These are phyloP conservation scores for Lasiosphaeria miniovina DNA, from an alignment of 495 filamentous ascomycete species.

Conservation along the genomic window DNA sequence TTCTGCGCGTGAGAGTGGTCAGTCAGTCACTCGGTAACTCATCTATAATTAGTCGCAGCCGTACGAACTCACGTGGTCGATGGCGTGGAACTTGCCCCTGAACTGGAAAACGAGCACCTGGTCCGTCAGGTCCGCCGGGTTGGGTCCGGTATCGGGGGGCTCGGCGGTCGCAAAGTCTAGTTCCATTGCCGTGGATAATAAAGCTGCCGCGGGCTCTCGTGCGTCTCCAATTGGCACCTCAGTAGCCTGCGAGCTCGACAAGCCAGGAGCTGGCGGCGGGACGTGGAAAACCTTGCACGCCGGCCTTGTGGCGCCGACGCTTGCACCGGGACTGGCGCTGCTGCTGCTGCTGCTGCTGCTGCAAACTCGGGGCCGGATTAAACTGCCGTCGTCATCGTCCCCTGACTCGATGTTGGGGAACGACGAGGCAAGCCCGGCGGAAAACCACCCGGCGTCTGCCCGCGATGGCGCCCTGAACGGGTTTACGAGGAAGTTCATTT, in stretches of 20 bases:
- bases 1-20: slow-evolving; percentile 33
- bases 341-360: background rate
- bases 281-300: slow-evolving; percentile 57
- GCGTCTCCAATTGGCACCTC: slow-evolving; percentile 31
- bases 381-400: slow-evolving; percentile 23
- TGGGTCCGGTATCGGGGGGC: slow-evolving; percentile 8
- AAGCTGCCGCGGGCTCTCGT: background rate
- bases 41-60: background rate
- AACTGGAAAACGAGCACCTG: slow-evolving; percentile 59
- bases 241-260: slow-evolving; percentile 33
- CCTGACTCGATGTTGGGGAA: slow-evolving; percentile 49
- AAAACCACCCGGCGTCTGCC: slow-evolving; percentile 40
- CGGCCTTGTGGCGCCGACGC: slow-evolving; percentile 26
- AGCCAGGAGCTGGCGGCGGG: slow-evolving; percentile 32
- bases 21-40: background rate
- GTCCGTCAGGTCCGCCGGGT: slow-evolving; percentile 39
- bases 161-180: no score
- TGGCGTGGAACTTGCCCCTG: slow-evolving; percentile 55
- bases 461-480: slow-evolving; percentile 30
- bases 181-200: background rate
- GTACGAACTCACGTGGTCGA: slow-evolving; percentile 53
- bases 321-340: background rate
- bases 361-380: slow-evolving; percentile 30
- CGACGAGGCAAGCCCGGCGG: slow-evolving; percentile 46
- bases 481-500: slow-evolving; percentile 2